Evolutionary conservation across 257 asterid species (phyloP).

Genomic region (Solanum commersonii): DNA sequence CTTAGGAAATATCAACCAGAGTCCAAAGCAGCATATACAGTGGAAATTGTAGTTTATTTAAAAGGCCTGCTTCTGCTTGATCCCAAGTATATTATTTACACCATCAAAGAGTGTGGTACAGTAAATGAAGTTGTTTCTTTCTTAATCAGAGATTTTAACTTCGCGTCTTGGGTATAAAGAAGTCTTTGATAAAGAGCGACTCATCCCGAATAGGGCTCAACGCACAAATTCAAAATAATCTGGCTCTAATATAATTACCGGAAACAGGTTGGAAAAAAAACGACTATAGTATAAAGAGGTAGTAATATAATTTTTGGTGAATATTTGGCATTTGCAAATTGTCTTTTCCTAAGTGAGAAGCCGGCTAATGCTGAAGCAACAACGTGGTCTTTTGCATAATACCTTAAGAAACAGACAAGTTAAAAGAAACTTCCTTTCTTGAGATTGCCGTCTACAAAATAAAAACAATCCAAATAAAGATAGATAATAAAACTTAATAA

Average conservation of each 20-base stretch:
- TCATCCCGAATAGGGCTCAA: not conserved
- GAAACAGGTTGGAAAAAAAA: too few relatives aligned
- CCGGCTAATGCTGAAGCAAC: not conserved
- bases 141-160: too few relatives aligned
- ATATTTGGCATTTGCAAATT: not conserved
- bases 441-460: not conserved
- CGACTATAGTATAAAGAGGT: not conserved
- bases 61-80: not conserved
- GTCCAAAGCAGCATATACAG: not conserved
- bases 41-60: not conserved
- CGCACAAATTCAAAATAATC: too few relatives aligned
- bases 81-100: not conserved
- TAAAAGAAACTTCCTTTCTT: not conserved
- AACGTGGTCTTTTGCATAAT: not conserved
- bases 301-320: not conserved
- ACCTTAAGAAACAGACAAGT: not conserved
- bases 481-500: not conserved
- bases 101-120: not conserved
- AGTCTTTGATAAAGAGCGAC: too few relatives aligned
- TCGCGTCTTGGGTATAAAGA: too few relatives aligned
- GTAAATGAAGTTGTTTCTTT: too few relatives aligned
- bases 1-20: not conserved
- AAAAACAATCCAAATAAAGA: not conserved
- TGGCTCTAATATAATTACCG: rapidly evolving
- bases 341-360: not conserved